Base-by-base conservation (phyloP, 495 filamentous ascomycete species). In the Penicillium alfredii region DNA sequence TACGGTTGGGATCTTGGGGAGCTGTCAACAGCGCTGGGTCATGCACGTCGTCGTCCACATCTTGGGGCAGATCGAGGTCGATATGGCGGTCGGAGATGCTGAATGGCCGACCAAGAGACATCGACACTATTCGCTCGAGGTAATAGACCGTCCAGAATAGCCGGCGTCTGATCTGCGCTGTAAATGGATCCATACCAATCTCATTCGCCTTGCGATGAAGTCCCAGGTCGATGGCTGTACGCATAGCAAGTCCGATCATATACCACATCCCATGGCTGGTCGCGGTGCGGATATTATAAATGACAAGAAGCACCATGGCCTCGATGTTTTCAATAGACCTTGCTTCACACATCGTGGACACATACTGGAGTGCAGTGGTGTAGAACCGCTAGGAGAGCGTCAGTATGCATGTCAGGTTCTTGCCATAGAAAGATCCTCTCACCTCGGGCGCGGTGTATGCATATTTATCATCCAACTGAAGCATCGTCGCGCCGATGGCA, bases 141-240 rank as follows among this genome's bases (percentile, higher is more conserved):
- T 71, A 73, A 42, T 75, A 75, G 0, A 73, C 69, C 0, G 64
- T 72, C 71, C 71, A 76, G 30, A 76, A 76, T 0, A 76, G 57
- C 14, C 69, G 56, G 4, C 70, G 56, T 17, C 69, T 62, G 56
- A 71, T 62, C 32, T 74, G 69, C 3, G 63, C 61, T 2, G 64
- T 66, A 44, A 69, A 68, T 20, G 59, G 61, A 14, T 73, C 58
- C 19, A 74, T 45, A 28, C 60, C 66, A 31, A 51, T 58, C 35
- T 73, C 67, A 38, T 70, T 69, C 33, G 66, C 64, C 37, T 65
- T 71, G 21, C 68, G 55, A 29, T 76, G 71, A 6, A 76, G 57
- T 4, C 71, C 72, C 4, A 76, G 55, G 34, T 76, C 71, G 22
- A 76, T 71, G 19, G 67, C 69, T 8, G 67, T 76, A 15, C 71